Base-by-base conservation (phyloP, 345 rosid genomes). In the Arabis alpina region DNA sequence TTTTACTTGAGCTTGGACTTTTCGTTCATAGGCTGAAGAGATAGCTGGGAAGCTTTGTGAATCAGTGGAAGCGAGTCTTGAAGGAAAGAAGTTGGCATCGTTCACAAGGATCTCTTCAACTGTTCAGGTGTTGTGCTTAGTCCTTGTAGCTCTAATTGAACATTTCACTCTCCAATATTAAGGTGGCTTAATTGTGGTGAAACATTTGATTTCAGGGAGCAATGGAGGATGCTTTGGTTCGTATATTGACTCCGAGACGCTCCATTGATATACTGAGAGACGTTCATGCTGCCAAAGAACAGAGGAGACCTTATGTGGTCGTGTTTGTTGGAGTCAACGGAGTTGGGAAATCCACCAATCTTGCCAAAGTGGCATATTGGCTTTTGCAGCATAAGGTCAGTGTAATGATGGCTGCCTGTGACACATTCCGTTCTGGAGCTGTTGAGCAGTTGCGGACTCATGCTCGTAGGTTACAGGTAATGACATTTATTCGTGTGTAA, bases 381-480 rank as follows among this genome's bases (percentile, higher is more conserved):
- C 99, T 94, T 79, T 81, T 61, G 71, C 97, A 91, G 95, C 97
- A 94, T 77, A 78, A 94, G 45, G 79, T 89, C 67, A 87, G 82
- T 52, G 98, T 89, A 58, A 91, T 89, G 99, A 94, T 94, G 97
- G 99, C 99, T 79, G 99, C 99, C 37, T 94, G 98, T 64, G 99
- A 94, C 79, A 94, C 99, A 66, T 94, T 94, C 80, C 87, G 99
- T 27, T 86, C 99, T 42, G 99, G 99, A 72, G 99, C 98, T 76
- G 98, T 95, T 73, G 99, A 95, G 80, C 99, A 95, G 80, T 77
- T 95, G 68, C 74, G 98, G 42, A 92, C 96, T 54, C 99, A 95
- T 82, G 99, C 98, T 66, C 96, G 98, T 43, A 90, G 99, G 72
- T 82, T 95, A 42, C 96, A 95, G 96, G 98, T 93, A 79, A 42